Conservation (phyloP, 352 stramenopile genomes). For the Blastocystis sp. region DNA sequence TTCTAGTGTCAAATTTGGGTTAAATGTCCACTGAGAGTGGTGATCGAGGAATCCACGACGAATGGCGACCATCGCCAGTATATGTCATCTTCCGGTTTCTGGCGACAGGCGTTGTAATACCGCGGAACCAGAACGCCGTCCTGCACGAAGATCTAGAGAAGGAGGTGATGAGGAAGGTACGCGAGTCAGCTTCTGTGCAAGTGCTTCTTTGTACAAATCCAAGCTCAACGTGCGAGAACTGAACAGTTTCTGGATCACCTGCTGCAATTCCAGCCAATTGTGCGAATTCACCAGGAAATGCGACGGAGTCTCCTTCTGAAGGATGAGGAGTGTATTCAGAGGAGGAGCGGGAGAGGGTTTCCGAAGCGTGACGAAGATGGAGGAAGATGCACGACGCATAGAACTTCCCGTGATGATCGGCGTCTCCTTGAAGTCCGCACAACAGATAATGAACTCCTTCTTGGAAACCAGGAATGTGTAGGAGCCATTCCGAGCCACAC, state of each 20-base stretch:
- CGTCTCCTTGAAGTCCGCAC: background rate
- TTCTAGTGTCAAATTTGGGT: background rate
- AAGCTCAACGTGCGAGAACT: background rate
- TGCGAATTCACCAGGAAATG: background rate
- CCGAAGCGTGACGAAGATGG: background rate
- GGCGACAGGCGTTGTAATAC: constrained; percentile 35
- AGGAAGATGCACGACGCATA: background rate
- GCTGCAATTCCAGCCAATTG: constrained; percentile 27
- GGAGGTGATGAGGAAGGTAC: background rate
- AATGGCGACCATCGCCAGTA: constrained; percentile 45
- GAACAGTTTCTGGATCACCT: constrained; percentile 8
- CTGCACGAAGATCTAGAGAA: constrained; percentile 26
- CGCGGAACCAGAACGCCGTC: constrained; percentile 39
- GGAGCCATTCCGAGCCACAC: background rate
- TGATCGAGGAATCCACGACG: background rate
- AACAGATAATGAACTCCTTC: constrained; percentile 26
- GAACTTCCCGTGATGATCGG: background rate
- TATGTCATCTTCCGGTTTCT: constrained; percentile 4
- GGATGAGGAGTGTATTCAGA: background rate
- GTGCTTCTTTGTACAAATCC: background rate
- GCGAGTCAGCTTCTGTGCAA: constrained; percentile 35
- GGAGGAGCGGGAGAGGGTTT: background rate
- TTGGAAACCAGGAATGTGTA: constrained; percentile 11
- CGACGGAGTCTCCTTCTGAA: background rate
- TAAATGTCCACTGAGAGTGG: background rate